These are phyloP conservation scores for Lactifluus hygrophoroides DNA, from an alignment of 768 basidiomycete genomes.

Conservation along the genomic window DNA sequence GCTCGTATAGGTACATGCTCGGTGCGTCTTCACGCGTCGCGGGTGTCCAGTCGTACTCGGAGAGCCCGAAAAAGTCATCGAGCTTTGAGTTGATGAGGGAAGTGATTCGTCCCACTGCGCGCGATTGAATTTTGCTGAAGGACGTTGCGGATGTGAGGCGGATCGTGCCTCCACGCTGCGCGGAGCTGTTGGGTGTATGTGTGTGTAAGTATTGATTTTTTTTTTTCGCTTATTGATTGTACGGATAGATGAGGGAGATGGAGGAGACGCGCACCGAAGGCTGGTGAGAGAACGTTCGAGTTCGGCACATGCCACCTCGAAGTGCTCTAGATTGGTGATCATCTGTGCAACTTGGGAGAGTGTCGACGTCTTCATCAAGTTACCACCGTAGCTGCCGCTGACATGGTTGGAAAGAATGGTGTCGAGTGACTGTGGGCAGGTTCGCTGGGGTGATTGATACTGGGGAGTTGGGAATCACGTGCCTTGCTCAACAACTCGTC, in stretches of 20 bases:
- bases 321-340: slow-evolving; percentile 87
- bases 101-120: slow-evolving; percentile 69
- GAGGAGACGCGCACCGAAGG: slow-evolving; percentile 47
- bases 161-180: slow-evolving; percentile 77
- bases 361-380: slow-evolving; percentile 67
- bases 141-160: slow-evolving; percentile 52
- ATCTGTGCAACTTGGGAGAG: slow-evolving; percentile 90
- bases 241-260: not conserved
- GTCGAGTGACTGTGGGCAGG: slow-evolving; percentile 63
- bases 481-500: slow-evolving; percentile 90
- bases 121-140: slow-evolving; percentile 60
- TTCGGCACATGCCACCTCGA: slow-evolving; percentile 76
- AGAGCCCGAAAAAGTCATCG: slow-evolving; percentile 90
- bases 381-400: slow-evolving; percentile 62
- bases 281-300: slow-evolving; percentile 77
- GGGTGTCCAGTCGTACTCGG: slow-evolving; percentile 93
- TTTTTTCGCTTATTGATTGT: not conserved
- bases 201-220: not conserved
- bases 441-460: not conserved
- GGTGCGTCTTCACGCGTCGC: slow-evolving; percentile 60
- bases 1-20: slow-evolving; percentile 90
- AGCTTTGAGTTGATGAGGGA: slow-evolving; percentile 83
- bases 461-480: slow-evolving; percentile 6
- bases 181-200: slow-evolving; percentile 45
- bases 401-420: slow-evolving; percentile 69